Evolutionary conservation across 1,284 basidiomycete genomes (phyloP).

Genomic region (Cutaneotrichosporon cavernicola): DNA sequence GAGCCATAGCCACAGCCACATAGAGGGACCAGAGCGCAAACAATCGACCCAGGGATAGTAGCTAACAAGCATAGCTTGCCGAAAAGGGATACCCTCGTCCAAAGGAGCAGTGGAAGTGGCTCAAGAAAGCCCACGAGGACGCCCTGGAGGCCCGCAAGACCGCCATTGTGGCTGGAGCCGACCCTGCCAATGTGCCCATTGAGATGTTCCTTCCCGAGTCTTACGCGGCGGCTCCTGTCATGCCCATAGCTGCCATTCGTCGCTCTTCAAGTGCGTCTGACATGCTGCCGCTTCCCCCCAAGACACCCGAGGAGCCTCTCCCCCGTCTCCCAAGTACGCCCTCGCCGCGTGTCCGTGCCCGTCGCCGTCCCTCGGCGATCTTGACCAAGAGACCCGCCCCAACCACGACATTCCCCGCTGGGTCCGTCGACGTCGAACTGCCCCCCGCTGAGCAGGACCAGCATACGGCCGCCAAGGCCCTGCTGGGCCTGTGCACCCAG

Average conservation of each 20-base stretch:
- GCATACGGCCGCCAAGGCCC: constrained; percentile 1
- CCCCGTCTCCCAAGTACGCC: neutral
- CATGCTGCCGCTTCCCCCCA: neutral
- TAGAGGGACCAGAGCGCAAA: neutral
- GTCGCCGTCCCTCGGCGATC: neutral
- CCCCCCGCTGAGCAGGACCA: neutral
- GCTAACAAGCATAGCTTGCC: constrained; percentile 3
- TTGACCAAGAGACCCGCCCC: neutral
- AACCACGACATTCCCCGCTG: neutral
- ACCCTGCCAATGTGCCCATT: constrained; percentile 3
- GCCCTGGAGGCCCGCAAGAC: neutral
- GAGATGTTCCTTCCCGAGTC: constrained; percentile 5
- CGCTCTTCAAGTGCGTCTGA: neutral
- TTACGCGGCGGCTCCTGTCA: constrained; percentile 2
- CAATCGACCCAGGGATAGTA: neutral
- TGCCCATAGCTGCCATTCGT: constrained; percentile 9
- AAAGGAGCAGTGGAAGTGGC: constrained; percentile 13
- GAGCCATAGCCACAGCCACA: neutral
- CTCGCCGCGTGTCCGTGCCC: neutral
- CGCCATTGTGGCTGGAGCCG: constrained; percentile 6
- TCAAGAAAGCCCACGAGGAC: neutral
- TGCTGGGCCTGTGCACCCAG: constrained; percentile 4
- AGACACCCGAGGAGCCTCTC: neutral
- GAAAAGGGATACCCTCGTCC: constrained; percentile 12
- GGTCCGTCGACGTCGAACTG: neutral